Evolutionary conservation across 371 early-diverging fungal genomes (phyloP).

Genomic region (Catenaria anguillulae): DNA sequence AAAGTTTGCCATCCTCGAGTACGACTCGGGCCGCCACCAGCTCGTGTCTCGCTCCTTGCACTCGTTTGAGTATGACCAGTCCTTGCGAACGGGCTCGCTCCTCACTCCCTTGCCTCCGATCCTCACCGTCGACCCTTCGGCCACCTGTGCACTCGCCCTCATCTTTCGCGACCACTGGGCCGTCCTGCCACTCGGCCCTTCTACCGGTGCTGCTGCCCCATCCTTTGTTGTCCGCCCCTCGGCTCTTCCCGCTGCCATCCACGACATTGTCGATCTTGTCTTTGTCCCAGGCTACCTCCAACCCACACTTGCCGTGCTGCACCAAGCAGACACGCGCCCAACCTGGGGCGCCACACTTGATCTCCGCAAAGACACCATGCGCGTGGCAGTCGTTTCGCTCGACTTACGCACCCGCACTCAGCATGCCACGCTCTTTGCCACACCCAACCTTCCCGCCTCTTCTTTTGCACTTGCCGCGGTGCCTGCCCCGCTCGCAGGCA

Average conservation of each 20-base stretch:
- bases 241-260: constrained; percentile 48
- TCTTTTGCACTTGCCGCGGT: constrained; percentile 50
- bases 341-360: constrained; percentile 37
- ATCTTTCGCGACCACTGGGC: constrained; percentile 80
- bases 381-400: constrained; percentile 70
- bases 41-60: background rate
- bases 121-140: constrained; percentile 26
- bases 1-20: background rate
- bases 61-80: background rate
- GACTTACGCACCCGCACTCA: constrained; percentile 47
- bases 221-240: constrained; percentile 69
- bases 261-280: constrained; percentile 69
- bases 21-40: background rate
- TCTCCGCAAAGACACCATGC: constrained; percentile 54
- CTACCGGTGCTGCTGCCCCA: constrained; percentile 12
- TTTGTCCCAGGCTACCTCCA: constrained; percentile 83
- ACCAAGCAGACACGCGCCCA: constrained; percentile 37
- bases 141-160: constrained; percentile 68
- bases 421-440: constrained; percentile 63
- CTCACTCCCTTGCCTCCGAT: background rate
- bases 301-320: constrained; percentile 87
- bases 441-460: constrained; percentile 70
- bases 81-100: background rate
- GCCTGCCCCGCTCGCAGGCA: constrained; percentile 59
- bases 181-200: constrained; percentile 56